phyloP scores from a whole-genome alignment of 2,329 filamentous ascomycete genomes.

The Pseudogymnoascus sp. region DNA sequence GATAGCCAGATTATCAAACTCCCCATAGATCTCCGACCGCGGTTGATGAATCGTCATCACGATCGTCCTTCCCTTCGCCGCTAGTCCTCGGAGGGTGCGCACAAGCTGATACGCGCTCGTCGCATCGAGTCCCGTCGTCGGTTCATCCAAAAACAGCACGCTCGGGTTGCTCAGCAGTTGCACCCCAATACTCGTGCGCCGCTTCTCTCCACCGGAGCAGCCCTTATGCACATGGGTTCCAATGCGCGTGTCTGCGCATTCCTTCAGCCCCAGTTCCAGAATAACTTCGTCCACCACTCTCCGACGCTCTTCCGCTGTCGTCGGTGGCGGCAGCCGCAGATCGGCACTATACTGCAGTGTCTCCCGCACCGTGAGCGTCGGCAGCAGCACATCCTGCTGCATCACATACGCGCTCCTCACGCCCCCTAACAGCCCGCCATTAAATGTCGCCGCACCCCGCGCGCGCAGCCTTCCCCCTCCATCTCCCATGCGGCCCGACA shows the following conservation, averaged over 20 bases:
- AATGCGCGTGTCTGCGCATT: slow-evolving; percentile 68
- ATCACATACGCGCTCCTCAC: slow-evolving; percentile 63
- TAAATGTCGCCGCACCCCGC: slow-evolving; percentile 53
- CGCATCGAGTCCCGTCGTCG: slow-evolving; percentile 69
- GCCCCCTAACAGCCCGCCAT: slow-evolving; percentile 44
- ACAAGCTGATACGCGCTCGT: slow-evolving; percentile 70
- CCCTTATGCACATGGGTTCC: slow-evolving; percentile 65
- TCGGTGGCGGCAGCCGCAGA: slow-evolving; percentile 57
- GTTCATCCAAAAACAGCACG: slow-evolving; percentile 70
- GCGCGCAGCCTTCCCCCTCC: slow-evolving; percentile 44
- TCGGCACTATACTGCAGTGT: slow-evolving; percentile 67
- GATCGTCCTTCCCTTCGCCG: slow-evolving; percentile 60
- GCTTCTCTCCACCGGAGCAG: slow-evolving; percentile 72
- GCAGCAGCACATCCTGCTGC: slow-evolving; percentile 67
- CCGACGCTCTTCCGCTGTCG: slow-evolving; percentile 49
- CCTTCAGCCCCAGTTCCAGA: slow-evolving; percentile 65
- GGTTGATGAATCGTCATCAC: slow-evolving; percentile 72
- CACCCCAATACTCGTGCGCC: slow-evolving; percentile 68
- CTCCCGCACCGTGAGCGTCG: slow-evolving; percentile 67
- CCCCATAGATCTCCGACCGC: slow-evolving; percentile 69
- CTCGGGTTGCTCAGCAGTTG: slow-evolving; percentile 74
- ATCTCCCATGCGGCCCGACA: slow-evolving; percentile 56
- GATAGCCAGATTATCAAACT: slow-evolving; percentile 66
- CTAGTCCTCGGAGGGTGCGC: slow-evolving; percentile 59
- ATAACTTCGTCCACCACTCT: slow-evolving; percentile 70